phyloP scores from a whole-genome alignment of 345 rosid species.

The Gossypium sturtianum region DNA sequence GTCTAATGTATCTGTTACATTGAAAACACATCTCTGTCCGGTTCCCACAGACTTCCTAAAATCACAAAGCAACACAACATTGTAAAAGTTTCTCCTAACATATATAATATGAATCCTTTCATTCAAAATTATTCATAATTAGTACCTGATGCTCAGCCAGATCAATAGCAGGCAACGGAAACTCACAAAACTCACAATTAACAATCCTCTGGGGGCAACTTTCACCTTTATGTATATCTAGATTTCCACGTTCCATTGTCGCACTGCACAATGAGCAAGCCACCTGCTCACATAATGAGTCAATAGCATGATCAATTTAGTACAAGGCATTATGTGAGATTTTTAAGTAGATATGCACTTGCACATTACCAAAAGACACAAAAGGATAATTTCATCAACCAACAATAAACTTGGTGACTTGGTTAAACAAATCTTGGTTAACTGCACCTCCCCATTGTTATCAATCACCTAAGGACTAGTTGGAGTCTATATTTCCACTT shows the following conservation, averaged over 20 bases:
- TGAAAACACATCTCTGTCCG: constrained; percentile 83
- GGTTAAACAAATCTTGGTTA: background rate
- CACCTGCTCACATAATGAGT: constrained; percentile 45
- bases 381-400: background rate
- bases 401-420: background rate
- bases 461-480: background rate
- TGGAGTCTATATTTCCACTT: background rate
- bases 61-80: constrained; percentile 13
- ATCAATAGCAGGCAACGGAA: constrained; percentile 90
- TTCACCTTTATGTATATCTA: constrained; percentile 76
- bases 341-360: background rate
- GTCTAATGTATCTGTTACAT: constrained; percentile 77
- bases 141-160: constrained; percentile 94
- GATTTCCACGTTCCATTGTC: constrained; percentile 79
- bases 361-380: background rate
- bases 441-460: background rate
- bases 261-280: constrained; percentile 88
- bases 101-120: background rate
- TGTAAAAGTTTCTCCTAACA: background rate
- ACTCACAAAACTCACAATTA: constrained; percentile 91
- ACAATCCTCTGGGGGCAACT: constrained; percentile 89
- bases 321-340: background rate
- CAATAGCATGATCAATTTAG: constrained; percentile 1
- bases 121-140: background rate
- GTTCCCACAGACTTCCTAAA: constrained; percentile 94